Evolutionary conservation across 305 asterid genomes (phyloP), one percentile per base, ranked within the genome.

Genomic region (Lippia alba): DNA sequence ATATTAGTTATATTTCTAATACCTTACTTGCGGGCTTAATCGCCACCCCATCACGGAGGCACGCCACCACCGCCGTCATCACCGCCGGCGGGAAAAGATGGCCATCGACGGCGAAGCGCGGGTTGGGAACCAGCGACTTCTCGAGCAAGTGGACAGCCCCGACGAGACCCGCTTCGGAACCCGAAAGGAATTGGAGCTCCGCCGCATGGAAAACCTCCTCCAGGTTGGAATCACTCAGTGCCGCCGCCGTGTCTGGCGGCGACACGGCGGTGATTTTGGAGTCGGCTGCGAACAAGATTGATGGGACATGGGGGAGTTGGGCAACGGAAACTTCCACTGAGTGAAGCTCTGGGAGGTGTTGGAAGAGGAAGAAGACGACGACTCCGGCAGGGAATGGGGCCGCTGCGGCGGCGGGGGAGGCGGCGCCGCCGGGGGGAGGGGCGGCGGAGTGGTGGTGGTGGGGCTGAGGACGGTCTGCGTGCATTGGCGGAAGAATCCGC

Each of bases 311-410:
- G 87, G 85, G 3, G 96, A 79, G 53, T 64, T 79, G 46, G 87
- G 79, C 59, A 88, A 69, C 0, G 93, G 91, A 70, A 90, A 88
- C 41, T 83, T 82, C 96, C 97, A 88, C 62, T 86, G 97, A 0
- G 97, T 90, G 82, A 90, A 90, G 41, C 97, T 90, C 73, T 90
- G 95, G 36, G 96, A 90, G 58, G 89, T 86, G 78, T 81, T 88
- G 2, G 94, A 88, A 5, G 97, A 90, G 3, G 97, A 90, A 0
- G 97, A 90, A 12, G 96, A 86, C 3, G 91, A 86, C 0, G 88
- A 81, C 7, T 77, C 87, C 30, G 81, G 85, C 55, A 70, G 78
- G 1, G 79, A 41, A 9, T 64, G 67, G 0, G 82, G 80, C 0
- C 74, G 76, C 3, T 64, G 79, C 2, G 5, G 6, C 56, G 69